Conservation (phyloP, 768 basidiomycete species). For the Auricularia sp. region DNA sequence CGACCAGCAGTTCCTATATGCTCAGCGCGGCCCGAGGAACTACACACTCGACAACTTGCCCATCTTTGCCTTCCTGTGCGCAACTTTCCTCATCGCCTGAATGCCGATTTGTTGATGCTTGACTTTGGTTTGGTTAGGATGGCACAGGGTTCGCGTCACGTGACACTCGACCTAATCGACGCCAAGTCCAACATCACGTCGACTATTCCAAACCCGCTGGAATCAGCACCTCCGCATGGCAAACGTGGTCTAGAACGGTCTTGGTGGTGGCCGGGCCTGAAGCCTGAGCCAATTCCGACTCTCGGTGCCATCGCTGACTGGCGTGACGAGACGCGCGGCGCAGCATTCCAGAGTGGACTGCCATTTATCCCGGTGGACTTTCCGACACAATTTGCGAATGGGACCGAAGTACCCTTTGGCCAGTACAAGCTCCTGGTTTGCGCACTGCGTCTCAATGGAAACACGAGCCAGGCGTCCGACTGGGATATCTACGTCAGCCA, state of each 20-base stretch:
- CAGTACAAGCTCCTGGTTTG: background rate
- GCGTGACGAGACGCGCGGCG: no score
- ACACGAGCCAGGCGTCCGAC: background rate
- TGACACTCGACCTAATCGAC: background rate
- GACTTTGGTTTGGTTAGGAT: background rate
- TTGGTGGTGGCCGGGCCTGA: no score
- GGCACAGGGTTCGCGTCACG: background rate
- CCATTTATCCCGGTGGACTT: background rate
- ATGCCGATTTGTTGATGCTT: no score
- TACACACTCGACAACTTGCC: no score
- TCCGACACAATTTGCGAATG: background rate
- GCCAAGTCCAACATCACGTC: background rate
- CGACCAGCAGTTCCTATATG: no score
- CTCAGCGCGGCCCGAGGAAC: no score
- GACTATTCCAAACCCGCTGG: background rate
- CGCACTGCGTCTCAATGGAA: background rate
- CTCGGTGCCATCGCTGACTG: no score
- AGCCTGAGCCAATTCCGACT: no score
- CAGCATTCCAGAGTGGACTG: no score
- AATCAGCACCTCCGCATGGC: background rate
- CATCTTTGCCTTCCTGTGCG: no score
- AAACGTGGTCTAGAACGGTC: no score
- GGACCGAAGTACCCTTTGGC: background rate
- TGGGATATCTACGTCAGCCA: background rate
- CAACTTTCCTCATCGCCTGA: no score